Base-by-base conservation (phyloP, 2,329 filamentous ascomycete genomes). In the Phaeosphaeria sp. region DNA sequence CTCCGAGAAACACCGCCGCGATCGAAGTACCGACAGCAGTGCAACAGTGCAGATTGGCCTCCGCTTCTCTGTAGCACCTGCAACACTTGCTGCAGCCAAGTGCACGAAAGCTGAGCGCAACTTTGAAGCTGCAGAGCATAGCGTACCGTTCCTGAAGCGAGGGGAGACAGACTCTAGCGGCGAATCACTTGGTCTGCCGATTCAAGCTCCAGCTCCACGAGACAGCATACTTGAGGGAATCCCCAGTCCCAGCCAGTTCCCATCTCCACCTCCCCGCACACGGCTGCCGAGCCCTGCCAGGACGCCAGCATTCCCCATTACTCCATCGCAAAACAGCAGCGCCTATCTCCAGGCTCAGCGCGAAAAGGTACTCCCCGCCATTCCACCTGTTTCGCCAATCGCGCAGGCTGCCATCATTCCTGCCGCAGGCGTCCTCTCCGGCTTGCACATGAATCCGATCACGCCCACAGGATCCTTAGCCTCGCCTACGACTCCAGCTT, bases 31-130 rank as follows among this genome's bases (percentile, higher is more conserved):
- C 43, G 81, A 81, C 17, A 90, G 89, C 46, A 85, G 85, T 10
- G 88, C 88, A 22, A 91, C 88, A 0, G 88, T 91, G 11, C 88
- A 90, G 69, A 91, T 91, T 51, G 89, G 89, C 1, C 80, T 91
- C 17, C 84, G 89, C 11, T 80, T 91, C 54, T 91, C 89, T n/a
- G 60, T 78, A 6, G 76, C 74, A 13, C 76, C 76, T 15, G 75
- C 75, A 3, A 72, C 73, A 18, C 73, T 78, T 54, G 71, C 70
- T 49, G 72, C 73, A 51, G 69, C 65, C 30, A 73, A 73, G 41
- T 74, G 56, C 56, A 72, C 65, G 0, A 53, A 46, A 46, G 20
- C 46, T 27, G 71, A 67, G 44, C 65, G 69, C n/a, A 51, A 58
- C 17, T 20, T 55, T n/a, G 52, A 61, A 1, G 42, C 59, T 9